Base-by-base conservation (phyloP, 768 basidiomycete species). In the Leucosporidium creatinivorum region DNA sequence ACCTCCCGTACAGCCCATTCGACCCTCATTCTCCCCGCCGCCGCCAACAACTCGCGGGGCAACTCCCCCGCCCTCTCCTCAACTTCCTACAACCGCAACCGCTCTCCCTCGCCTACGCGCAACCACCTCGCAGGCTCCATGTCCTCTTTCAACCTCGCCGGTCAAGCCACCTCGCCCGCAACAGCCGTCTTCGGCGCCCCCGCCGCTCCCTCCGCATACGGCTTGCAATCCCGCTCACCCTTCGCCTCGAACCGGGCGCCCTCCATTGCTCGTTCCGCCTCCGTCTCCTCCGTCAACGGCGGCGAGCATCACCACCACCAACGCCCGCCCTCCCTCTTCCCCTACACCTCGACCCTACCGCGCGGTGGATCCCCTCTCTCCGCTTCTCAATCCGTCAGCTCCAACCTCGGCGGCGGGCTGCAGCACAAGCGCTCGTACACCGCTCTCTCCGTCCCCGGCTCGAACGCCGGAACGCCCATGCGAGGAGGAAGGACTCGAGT, bases 121-220 rank as follows among this genome's bases (percentile, higher is more conserved):
- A 68, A 60, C 31, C 58, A 62, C 26, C 70, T 72, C 67, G 67
- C 55, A 9, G 67, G 67, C 6, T 47, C 47, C 62, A 68, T 72
- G 67, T 61, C 58, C 48, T 10, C 65, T 26, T 68, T 68, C 70
- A 68, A 72, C 64, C 65, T 72, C 54, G 54, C 61, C 21, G 31
- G 48, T 17, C 30, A 23, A 28, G 55, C 44, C 21, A 17, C 30
- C 21, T 5, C 57, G 51, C 47, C 67, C 61, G 52, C 69, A 9
- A 61, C 44, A 3, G 31, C 55, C 15, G 55, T 60, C 7, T 44
- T 33, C 39, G 56, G 50, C 19, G 5, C 23, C 52, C 23, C 4
- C 8, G 10, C 26, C 23, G 31, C 44, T 31, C 36, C 8, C 3
- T 62, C 36, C 44, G 60, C 66, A 4, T 72, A 66, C 65, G 70